These are phyloP conservation scores for Bauhinia variegata DNA, from an alignment of 306 rosid species.

Conservation along the genomic window DNA sequence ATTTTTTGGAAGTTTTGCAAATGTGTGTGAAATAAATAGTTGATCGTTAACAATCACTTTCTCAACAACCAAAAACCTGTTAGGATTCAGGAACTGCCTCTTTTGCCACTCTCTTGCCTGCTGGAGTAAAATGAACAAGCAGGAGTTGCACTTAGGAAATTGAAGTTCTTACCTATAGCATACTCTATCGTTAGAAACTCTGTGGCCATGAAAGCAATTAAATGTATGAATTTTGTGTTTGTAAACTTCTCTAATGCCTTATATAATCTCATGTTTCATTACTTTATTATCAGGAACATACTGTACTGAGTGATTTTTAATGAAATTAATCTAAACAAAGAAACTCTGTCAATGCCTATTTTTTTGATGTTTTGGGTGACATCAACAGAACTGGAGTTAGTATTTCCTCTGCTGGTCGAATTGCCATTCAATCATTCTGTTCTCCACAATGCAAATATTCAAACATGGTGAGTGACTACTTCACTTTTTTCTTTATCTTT, in stretches of 20 bases:
- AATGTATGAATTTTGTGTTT: not conserved
- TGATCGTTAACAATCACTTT: constrained; percentile 26
- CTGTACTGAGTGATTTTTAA: not conserved
- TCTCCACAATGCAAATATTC: constrained; percentile 82
- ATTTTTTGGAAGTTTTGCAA: constrained; percentile 22
- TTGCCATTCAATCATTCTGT: constrained; percentile 90
- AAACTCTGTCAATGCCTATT: not conserved
- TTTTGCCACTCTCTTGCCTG: not conserved
- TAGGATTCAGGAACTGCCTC: not conserved
- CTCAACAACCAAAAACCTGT: not conserved
- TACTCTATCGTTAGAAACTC: not conserved
- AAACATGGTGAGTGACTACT: constrained; percentile 56
- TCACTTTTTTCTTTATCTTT: constrained; percentile 9
- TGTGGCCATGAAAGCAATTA: not conserved
- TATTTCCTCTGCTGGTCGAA: constrained; percentile 60
- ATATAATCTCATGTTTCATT: constrained; percentile 15
- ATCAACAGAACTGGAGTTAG: constrained; percentile 52
- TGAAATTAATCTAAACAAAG: not conserved
- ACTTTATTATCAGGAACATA: constrained; percentile 11
- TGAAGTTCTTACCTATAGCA: not conserved
- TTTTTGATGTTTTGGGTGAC: constrained; percentile 30
- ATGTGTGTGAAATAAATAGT: not conserved
- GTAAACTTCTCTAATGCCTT: constrained; percentile 1
- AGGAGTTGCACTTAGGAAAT: constrained; percentile 3
- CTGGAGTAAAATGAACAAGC: not conserved